A percentile compares a stretch with the other conserved stretches of the same genome.
Evolutionary conservation across 2,329 filamentous ascomycete species (phyloP).

Genomic region (Podosphaera xanthii): DNA sequence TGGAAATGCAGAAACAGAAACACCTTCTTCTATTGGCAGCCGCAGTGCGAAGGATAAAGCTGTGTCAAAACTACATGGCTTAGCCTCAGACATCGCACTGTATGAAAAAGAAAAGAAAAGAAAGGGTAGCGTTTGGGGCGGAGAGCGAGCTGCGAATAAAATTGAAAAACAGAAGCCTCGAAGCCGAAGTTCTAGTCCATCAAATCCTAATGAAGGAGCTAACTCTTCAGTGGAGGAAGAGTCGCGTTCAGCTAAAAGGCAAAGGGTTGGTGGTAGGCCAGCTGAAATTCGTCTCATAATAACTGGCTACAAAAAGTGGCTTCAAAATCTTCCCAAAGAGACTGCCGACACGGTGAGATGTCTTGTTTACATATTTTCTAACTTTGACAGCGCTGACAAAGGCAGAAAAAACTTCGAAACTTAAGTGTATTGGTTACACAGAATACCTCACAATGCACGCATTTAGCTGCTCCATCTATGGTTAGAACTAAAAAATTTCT

Average conservation of each 20-base stretch:
- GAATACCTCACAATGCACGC: slow-evolving; percentile 55
- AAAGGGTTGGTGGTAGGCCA: slow-evolving; percentile 38
- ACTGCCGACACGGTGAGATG: slow-evolving; percentile 52
- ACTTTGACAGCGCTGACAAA: not conserved
- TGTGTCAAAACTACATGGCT: slow-evolving; percentile 47
- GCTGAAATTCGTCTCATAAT: slow-evolving; percentile 56
- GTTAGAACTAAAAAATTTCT: slow-evolving; percentile 89
- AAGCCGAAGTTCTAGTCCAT: slow-evolving; percentile 20
- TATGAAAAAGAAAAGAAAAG: slow-evolving; percentile 92
- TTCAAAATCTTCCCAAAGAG: slow-evolving; percentile 48
- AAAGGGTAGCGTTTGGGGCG: slow-evolving; percentile 32
- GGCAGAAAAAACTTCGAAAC: slow-evolving; percentile 54
- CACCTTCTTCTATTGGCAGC: slow-evolving; percentile 52
- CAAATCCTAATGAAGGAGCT: slow-evolving; percentile 18
- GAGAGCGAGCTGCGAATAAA: slow-evolving; percentile 35
- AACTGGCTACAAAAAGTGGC: slow-evolving; percentile 70
- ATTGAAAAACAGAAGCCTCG: slow-evolving; percentile 26
- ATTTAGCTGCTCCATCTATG: slow-evolving; percentile 68
- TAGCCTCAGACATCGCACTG: slow-evolving; percentile 65
- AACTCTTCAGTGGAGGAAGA: slow-evolving; percentile 24
- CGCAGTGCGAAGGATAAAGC: slow-evolving; percentile 79
- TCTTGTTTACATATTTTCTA: not conserved
- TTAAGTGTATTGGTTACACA: slow-evolving; percentile 63
- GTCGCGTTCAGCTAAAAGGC: slow-evolving; percentile 25
- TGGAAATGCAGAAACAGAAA: slow-evolving; percentile 64